Base-by-base conservation (phyloP, 1,139 yeast genomes). In the Yamadazyma friedrichii region DNA sequence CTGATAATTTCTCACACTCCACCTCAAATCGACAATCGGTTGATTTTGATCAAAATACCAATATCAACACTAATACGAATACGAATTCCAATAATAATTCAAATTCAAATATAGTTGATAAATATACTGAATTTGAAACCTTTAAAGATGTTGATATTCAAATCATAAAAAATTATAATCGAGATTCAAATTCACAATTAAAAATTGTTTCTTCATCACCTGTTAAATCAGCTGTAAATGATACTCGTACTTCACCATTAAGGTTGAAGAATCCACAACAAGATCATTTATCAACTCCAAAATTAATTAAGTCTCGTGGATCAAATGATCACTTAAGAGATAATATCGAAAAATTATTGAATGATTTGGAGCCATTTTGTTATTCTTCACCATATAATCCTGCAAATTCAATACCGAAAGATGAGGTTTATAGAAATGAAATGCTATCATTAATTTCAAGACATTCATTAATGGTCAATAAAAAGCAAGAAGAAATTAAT, bases 401-500 rank as follows among this genome's bases (percentile, higher is more conserved):
- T 15, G 28, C 37, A 3, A 20, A 20, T 15, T 33, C 34, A 13
- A 17, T 43, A 11, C 30, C 48, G 9, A 48, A 36, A 31, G 43
- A 50, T 36, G 49, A 46, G 31, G 50, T 48, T 12, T 50, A 51
- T 32, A 49, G 64, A 32, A 48, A 53, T 11, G 70, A 65, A 46
- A 55, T 64, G 58, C 42, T 56, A 39, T 40, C 55, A 16, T 48
- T 64, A 27, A 53, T 62, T 17, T 55, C 61, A 33, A 55, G 56
- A 9, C 68, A 62, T 42, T 50, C 55, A 13, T 45, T 50, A 6
- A 53, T 60, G 47, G 51, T 62, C 12, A 48, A 47, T 27, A 59
- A 55, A 41, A 68, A 66, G 42, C 59, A 61, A 46, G 52, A 54
- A 9, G 67, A 65, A 41, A 65, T 65, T 16, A 40, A 50, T 8